Percentiles rank a stretch among this genome's conserved stretches.
Conservation (phyloP, 495 filamentous ascomycete species). For the Pseudomonodictys pantanalensis region DNA sequence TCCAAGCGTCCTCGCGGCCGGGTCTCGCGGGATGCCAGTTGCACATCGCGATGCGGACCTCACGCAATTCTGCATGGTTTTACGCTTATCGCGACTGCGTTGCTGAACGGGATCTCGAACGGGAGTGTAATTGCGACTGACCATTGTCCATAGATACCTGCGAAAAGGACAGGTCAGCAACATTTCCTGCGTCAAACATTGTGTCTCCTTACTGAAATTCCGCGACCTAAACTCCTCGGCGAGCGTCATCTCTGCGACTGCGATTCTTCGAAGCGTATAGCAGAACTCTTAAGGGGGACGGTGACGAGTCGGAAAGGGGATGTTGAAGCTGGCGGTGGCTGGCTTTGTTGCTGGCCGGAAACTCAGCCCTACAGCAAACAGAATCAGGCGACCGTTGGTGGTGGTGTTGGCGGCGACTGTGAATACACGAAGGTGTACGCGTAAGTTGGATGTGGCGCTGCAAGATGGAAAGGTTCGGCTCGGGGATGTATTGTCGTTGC, state of each 20-base stretch:
- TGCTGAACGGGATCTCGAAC: not conserved
- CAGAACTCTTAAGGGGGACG: not conserved
- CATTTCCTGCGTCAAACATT: conserved; percentile 16
- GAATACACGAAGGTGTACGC: not conserved
- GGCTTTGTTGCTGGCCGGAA: not conserved
- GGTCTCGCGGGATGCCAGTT: not conserved
- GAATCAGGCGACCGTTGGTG: not conserved
- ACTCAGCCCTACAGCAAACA: not conserved
- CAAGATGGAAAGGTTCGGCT: not conserved
- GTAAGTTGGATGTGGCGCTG: not conserved
- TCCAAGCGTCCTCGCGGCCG: not conserved
- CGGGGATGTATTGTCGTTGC: conserved; percentile 11
- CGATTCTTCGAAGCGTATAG: not conserved
- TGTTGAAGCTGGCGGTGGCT: not conserved
- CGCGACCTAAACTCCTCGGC: conserved; percentile 80
- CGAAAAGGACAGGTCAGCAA: conserved; percentile 32
- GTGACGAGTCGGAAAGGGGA: not conserved
- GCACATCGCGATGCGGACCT: too few relatives aligned
- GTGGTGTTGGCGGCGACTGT: not conserved
- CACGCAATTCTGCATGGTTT: not conserved
- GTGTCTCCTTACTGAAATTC: conserved; percentile 85
- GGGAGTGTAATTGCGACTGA: conserved; percentile 49
- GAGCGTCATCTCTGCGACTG: conserved; percentile 45
- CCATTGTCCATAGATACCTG: conserved; percentile 99
- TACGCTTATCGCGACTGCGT: not conserved